phyloP scores from a whole-genome alignment of 1,284 basidiomycete genomes.

The Rhodotorula sp. region DNA sequence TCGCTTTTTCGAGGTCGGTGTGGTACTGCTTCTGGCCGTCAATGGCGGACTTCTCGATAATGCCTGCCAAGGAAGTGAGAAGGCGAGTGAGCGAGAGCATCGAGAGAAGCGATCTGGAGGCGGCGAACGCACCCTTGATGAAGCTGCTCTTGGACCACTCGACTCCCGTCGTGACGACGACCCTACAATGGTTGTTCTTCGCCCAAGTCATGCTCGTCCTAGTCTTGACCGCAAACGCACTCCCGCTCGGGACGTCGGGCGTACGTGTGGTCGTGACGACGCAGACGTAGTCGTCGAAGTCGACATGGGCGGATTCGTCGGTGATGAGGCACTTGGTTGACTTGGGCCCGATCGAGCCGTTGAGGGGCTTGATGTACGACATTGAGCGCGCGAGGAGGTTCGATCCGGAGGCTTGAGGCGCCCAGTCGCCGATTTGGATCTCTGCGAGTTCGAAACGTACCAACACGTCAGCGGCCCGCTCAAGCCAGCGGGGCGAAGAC shows the following conservation, averaged over 20 bases:
- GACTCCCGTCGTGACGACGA: slow-evolving; percentile 85
- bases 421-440: slow-evolving; percentile 89
- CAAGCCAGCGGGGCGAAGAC: background rate
- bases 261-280: slow-evolving; percentile 88
- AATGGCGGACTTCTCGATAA: slow-evolving; percentile 86
- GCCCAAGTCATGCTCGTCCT: slow-evolving; percentile 94
- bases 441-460: slow-evolving; percentile 56
- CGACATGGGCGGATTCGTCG: slow-evolving; percentile 77
- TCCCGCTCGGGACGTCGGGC: slow-evolving; percentile 90
- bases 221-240: slow-evolving; percentile 90
- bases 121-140: slow-evolving; percentile 72
- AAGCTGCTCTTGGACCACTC: slow-evolving; percentile 97
- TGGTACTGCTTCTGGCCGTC: slow-evolving; percentile 95
- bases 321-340: slow-evolving; percentile 90
- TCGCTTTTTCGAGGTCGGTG: slow-evolving; percentile 74
- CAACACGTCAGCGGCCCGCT: background rate
- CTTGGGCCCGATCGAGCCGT: slow-evolving; percentile 83
- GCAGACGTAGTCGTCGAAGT: slow-evolving; percentile 79
- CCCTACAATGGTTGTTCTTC: slow-evolving; percentile 67
- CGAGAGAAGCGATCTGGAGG: background rate
- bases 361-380: slow-evolving; percentile 93
- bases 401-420: slow-evolving; percentile 62
- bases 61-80: slow-evolving; percentile 57
- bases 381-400: slow-evolving; percentile 77
- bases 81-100: background rate